Evolutionary conservation across 2,329 filamentous ascomycete genomes (phyloP).

Genomic region (Ceratocystiopsis minuta): DNA sequence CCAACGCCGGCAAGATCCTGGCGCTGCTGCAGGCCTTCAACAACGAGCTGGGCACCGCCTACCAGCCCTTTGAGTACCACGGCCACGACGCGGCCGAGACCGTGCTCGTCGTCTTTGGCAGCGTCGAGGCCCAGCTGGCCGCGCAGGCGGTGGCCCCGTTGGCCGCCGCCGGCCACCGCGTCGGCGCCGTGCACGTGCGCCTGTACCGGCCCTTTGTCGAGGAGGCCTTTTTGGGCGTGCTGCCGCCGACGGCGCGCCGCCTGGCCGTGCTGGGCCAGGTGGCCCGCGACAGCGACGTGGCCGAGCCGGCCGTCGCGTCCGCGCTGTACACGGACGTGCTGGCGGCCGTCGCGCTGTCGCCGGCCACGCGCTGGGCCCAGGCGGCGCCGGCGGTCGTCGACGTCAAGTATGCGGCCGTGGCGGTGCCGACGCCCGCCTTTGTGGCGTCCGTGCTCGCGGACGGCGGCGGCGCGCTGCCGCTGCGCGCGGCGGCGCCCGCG

Average conservation of each 20-base stretch:
- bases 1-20: constrained; percentile 47
- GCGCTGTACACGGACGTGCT: constrained; percentile 82
- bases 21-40: constrained; percentile 63
- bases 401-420: constrained; percentile 69
- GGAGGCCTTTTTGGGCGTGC: constrained; percentile 70
- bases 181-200: constrained; percentile 80
- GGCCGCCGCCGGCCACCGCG: constrained; percentile 52
- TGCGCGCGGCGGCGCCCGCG: constrained; percentile 20
- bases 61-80: constrained; percentile 83
- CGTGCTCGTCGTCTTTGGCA: constrained; percentile 84
- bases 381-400: constrained; percentile 52
- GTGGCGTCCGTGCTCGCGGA: constrained; percentile 31
- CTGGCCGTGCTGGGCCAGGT: constrained; percentile 87
- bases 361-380: constrained; percentile 30
- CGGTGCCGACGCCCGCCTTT: constrained; percentile 35
- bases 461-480: constrained; percentile 27
- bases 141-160: constrained; percentile 63
- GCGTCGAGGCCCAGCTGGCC: constrained; percentile 71
- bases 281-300: constrained; percentile 48
- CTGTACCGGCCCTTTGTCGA: constrained; percentile 92
- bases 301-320: constrained; percentile 64
- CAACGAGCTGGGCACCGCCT: constrained; percentile 80
- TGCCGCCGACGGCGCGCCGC: constrained; percentile 57
- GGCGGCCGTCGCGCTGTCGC: constrained; percentile 64
- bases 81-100: constrained; percentile 64